A percentile compares a stretch with the other conserved stretches of the same genome.
Evolutionary conservation across 2,329 filamentous ascomycete genomes (phyloP).

Genomic region (Ramularia collo-cygni): DNA sequence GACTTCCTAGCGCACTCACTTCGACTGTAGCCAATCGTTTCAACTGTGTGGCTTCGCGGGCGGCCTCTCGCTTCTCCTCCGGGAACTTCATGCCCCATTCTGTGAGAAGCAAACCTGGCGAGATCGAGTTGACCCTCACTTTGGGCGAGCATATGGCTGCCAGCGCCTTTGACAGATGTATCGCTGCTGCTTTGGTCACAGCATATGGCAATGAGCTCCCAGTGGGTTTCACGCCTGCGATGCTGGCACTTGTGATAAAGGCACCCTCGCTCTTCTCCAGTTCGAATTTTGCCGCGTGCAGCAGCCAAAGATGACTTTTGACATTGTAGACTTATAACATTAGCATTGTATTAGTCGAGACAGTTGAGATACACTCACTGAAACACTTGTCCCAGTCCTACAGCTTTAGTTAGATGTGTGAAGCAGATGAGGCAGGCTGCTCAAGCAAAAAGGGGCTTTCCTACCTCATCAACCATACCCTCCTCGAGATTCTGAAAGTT

Average conservation of each 20-base stretch:
- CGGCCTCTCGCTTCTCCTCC: slow-evolving; percentile 38
- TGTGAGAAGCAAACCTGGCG: slow-evolving; percentile 44
- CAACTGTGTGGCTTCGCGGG: slow-evolving; percentile 39
- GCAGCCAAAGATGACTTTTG: slow-evolving; percentile 55
- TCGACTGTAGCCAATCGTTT: slow-evolving; percentile 50
- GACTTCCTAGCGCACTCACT: slow-evolving; percentile 19
- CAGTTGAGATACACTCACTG: slow-evolving; percentile 22
- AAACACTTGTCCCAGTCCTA: slow-evolving; percentile 33
- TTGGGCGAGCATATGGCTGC: slow-evolving; percentile 48
- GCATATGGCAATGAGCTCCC: slow-evolving; percentile 50
- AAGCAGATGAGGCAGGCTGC: too few species aligned
- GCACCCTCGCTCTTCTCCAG: slow-evolving; percentile 52
- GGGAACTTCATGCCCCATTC: slow-evolving; percentile 45
- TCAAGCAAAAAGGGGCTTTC: too few species aligned
- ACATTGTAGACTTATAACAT: slow-evolving; percentile 47
- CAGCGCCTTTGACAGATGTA: slow-evolving; percentile 51
- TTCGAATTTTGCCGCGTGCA: slow-evolving; percentile 48
- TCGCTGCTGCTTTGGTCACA: slow-evolving; percentile 33
- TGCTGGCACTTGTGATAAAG: slow-evolving; percentile 58
- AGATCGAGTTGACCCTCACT: slow-evolving; percentile 54
- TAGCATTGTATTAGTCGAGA: too few species aligned
- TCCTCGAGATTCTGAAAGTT: slow-evolving; percentile 33
- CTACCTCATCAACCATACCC: slow-evolving; percentile 29
- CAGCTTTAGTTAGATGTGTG: slow-evolving; percentile 25
- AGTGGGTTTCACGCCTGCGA: slow-evolving; percentile 57